These are phyloP conservation scores for Phylloporus arenicola DNA, from an alignment of 768 basidiomycete genomes.

Conservation along the genomic window DNA sequence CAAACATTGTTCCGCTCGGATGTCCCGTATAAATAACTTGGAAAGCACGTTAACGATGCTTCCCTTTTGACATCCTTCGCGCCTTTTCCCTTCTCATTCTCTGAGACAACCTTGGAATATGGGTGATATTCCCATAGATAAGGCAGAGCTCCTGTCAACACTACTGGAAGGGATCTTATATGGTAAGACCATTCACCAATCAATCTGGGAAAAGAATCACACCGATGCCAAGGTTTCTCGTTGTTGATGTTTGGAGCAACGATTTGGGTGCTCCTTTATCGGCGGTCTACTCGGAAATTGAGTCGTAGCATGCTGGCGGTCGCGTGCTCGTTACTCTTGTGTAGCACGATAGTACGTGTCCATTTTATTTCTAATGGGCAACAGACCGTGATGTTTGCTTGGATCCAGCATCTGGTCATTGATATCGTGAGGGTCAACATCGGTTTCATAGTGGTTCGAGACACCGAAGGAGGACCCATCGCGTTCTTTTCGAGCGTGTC, in stretches of 20 bases:
- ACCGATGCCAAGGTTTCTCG: conserved; percentile 24
- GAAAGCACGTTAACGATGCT: background rate
- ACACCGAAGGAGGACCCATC: conserved; percentile 20
- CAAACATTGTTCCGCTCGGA: background rate
- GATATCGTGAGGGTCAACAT: conserved; percentile 18
- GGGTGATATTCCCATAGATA: background rate
- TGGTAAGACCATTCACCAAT: conserved; percentile 1
- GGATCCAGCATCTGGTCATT: conserved; percentile 19
- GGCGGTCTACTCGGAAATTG: conserved; percentile 4
- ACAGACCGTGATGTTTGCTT: background rate
- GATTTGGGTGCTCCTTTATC: conserved; percentile 17
- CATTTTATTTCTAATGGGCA: background rate
- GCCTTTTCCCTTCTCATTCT: background rate
- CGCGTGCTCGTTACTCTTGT: conserved; percentile 17
- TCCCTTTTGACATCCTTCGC: background rate
- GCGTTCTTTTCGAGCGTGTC: conserved; percentile 20
- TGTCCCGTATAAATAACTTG: background rate
- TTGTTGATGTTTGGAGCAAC: conserved; percentile 31
- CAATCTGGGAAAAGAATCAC: background rate
- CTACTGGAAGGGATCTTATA: conserved; percentile 11
- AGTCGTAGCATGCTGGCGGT: conserved; percentile 17
- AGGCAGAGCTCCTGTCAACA: conserved; percentile 4
- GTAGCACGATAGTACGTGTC: conserved; percentile 23
- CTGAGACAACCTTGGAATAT: background rate
- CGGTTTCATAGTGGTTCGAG: conserved; percentile 22